Base-by-base conservation (phyloP, 192 early-diverging fungal genomes). In the Dimargaris xerosporica region DNA sequence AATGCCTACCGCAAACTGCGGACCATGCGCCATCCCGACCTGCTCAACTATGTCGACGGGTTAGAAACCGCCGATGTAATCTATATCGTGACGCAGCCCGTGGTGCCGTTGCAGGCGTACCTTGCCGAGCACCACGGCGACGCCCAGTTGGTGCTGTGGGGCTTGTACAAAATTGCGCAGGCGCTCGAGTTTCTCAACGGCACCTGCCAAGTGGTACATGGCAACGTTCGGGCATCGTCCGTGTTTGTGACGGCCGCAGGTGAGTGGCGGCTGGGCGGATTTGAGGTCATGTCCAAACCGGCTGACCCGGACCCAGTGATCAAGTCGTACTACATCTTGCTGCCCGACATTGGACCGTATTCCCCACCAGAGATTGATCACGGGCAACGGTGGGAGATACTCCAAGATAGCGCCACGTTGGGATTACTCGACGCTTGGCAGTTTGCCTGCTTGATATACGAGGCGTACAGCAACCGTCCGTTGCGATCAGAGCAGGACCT, bases 261-360 rank as follows among this genome's bases (percentile, higher is more conserved):
- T 52, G 95, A 98, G 70, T 98, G 93, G 93, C 90, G 84, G 63
- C 75, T 98, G 34, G 87, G 89, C n/a, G 93, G 91, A 3, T 78
- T 95, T 44, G 95, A 98, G 61, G 60, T 86, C 23, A 64, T 90
- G 28, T 80, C 83, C 52, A 81, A 80, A 7, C 66, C 83, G 54
- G 88, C 81, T 46, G 87, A 91, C 63, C 82, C 85, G 44, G 73
- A 75, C 44, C 79, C 84, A 1, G 65, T 84, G 9, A 70, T 91
- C 25, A 44, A 64, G 39, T 48, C 21, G 19, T 62, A 25, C 64
- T 53, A 61, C 67, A 66, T 46, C 34, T 55, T 19, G 67, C 65
- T 63, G 65, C 72, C 7, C 53, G 67, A 26, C 62, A 71, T 58
- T 53, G 66, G 0, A 43, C 61, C 31, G 69, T 66, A 23, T 46